Evolutionary conservation across 164 flowering plant species (phyloP).

Genomic region (Berberis thunbergii): DNA sequence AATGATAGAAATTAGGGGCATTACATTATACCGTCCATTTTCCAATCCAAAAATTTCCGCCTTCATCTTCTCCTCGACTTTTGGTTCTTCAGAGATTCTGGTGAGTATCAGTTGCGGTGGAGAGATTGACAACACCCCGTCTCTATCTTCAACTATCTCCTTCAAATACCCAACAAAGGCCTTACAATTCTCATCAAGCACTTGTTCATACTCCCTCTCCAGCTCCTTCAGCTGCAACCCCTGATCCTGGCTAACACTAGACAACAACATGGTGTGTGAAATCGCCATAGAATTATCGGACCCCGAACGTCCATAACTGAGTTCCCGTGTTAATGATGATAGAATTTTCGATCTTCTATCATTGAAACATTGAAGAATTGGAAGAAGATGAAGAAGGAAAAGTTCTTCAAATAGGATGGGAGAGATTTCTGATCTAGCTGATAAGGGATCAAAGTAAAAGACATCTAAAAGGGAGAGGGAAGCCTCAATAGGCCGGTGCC

Average conservation of each 20-base stretch:
- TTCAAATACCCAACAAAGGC: slow-evolving; percentile 35
- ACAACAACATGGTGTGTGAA: slow-evolving; percentile 27
- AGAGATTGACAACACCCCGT: slow-evolving; percentile 15
- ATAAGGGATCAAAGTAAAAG: slow-evolving; percentile 36
- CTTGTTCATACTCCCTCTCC: slow-evolving; percentile 46
- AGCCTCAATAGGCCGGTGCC: slow-evolving; percentile 28
- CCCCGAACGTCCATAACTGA: slow-evolving; percentile 6
- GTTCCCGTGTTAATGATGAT: slow-evolving; percentile 11
- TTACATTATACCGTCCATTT: slow-evolving; percentile 70
- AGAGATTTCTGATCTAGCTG: slow-evolving; percentile 49
- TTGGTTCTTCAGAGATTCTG: slow-evolving; percentile 3
- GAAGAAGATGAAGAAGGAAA: slow-evolving; percentile 40
- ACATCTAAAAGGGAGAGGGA: slow-evolving; percentile 34
- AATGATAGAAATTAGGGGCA: slow-evolving; percentile 1
- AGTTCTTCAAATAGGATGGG: slow-evolving; percentile 48
- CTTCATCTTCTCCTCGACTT: slow-evolving; percentile 11
- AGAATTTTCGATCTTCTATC: slow-evolving; percentile 36
- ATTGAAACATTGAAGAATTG: slow-evolving; percentile 34
- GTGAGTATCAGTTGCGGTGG: slow-evolving; percentile 30
- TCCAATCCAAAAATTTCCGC: slow-evolving; percentile 13
- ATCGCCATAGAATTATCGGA: slow-evolving; percentile 15
- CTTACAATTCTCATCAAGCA: slow-evolving; percentile 53
- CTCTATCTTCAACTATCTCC: slow-evolving; percentile 26
- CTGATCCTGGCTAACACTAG: slow-evolving; percentile 45
- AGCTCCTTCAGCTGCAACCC: slow-evolving; percentile 42